Conservation (phyloP, 208 protist genomes). For the Lotmaria passim region DNA sequence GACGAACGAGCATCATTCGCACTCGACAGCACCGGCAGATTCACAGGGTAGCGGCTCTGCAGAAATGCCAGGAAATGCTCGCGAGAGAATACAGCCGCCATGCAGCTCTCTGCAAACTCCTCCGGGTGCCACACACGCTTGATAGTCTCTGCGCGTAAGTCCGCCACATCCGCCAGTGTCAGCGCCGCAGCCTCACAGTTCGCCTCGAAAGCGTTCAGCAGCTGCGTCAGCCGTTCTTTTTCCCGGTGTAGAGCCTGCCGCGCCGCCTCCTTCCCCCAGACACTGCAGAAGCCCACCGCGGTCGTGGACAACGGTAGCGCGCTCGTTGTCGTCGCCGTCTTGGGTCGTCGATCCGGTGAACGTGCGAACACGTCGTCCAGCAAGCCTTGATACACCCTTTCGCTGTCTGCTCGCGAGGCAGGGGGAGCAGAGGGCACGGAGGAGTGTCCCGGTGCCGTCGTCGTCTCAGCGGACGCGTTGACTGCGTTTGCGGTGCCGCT, state of each 20-base stretch:
- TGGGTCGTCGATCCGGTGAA: neutral
- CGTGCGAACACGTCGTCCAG: constrained; percentile 16
- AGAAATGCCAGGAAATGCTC: constrained; percentile 32
- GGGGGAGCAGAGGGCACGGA: neutral
- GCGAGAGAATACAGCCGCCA: constrained; percentile 1
- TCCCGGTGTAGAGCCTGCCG: constrained; percentile 59
- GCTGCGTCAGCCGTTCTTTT: constrained; percentile 27
- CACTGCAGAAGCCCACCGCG: constrained; percentile 24
- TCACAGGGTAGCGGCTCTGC: constrained; percentile 12
- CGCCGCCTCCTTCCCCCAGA: constrained; percentile 59
- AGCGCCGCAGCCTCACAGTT: constrained; percentile 55
- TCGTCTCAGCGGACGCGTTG: neutral
- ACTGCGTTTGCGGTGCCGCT: neutral
- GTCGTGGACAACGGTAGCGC: neutral
- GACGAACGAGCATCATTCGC: neutral
- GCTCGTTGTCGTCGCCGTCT: neutral
- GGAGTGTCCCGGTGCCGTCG: neutral
- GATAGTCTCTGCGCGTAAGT: constrained; percentile 53
- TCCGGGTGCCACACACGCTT: constrained; percentile 24
- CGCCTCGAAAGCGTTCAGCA: constrained; percentile 47
- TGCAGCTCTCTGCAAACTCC: neutral
- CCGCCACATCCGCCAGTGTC: constrained; percentile 51
- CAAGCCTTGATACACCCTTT: constrained; percentile 7
- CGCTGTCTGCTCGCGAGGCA: neutral
- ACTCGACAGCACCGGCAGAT: neutral